Conservation (phyloP, 164 flowering plant genomes). For the Magnolia officinalis region DNA sequence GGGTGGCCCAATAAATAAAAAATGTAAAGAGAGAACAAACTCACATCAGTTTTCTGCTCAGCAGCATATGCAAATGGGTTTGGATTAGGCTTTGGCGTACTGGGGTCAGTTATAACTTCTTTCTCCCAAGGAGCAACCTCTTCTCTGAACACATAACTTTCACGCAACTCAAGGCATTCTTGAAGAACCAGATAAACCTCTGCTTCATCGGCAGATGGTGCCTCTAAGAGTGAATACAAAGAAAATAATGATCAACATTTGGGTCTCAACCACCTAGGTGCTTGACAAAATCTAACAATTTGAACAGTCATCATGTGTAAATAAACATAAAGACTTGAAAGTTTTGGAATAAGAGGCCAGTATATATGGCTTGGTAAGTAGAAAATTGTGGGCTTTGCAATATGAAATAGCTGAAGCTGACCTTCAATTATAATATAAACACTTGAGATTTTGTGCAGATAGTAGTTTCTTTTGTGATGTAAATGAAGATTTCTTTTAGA, state of each 20-base stretch:
- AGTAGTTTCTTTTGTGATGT: too few species aligned
- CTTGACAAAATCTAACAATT: not conserved
- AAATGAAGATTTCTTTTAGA: too few species aligned
- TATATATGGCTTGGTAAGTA: too few species aligned
- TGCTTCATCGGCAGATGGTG: slow-evolving; percentile 81
- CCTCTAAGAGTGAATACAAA: slow-evolving; percentile 45
- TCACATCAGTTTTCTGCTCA: slow-evolving; percentile 84
- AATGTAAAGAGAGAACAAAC: slow-evolving; percentile 18
- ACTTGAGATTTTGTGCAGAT: too few species aligned
- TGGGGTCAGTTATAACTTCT: slow-evolving; percentile 87
- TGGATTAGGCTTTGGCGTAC: slow-evolving; percentile 86
- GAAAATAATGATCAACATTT: not conserved
- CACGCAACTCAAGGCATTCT: slow-evolving; percentile 87
- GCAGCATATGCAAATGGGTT: slow-evolving; percentile 66
- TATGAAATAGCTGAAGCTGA: too few species aligned
- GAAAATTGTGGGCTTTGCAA: too few species aligned
- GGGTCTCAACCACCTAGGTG: not conserved
- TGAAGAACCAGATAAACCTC: slow-evolving; percentile 67
- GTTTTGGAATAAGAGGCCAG: too few species aligned
- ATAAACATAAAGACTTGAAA: not conserved
- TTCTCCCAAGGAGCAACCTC: slow-evolving; percentile 89
- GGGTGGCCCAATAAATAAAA: not conserved
- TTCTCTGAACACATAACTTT: slow-evolving; percentile 74
- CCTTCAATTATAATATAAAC: too few species aligned
- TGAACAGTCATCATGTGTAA: not conserved